Conservation (phyloP, 176 grass and related monocot genomes). For the Lolium multiflorum region DNA sequence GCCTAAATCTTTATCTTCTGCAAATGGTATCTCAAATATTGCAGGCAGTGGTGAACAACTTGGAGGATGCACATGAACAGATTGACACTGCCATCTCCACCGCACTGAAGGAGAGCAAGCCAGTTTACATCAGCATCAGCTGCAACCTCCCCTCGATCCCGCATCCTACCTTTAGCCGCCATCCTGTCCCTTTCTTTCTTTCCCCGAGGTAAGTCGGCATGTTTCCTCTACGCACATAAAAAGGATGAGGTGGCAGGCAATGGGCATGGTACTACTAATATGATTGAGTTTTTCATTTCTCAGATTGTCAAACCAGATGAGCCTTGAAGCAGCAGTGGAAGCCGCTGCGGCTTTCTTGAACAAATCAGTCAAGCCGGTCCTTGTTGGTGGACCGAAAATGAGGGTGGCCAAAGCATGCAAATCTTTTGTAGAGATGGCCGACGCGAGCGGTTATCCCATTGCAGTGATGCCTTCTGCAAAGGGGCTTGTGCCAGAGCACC, state of each 20-base stretch:
- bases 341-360: too few relatives aligned
- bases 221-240: background rate
- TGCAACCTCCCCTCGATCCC: constrained; percentile 60
- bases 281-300: constrained; percentile 2
- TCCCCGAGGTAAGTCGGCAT: constrained; percentile 49
- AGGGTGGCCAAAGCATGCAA: too few relatives aligned
- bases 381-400: too few relatives aligned
- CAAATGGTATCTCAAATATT: background rate
- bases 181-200: constrained; percentile 68
- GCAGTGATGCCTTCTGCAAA: too few relatives aligned
- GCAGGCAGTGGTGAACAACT: constrained; percentile 62
- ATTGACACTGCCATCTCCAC: constrained; percentile 66
- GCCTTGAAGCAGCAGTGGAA: constrained; percentile 56
- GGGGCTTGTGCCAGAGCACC: too few relatives aligned
- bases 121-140: constrained; percentile 67
- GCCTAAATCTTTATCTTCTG: background rate
- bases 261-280: background rate
- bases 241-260: background rate
- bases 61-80: constrained; percentile 68
- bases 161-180: constrained; percentile 47
- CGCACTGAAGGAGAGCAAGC: constrained; percentile 68
- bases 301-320: constrained; percentile 54
- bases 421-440: too few relatives aligned
- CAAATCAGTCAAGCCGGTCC: too few relatives aligned
- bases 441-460: too few relatives aligned